A percentile compares a stretch with the other conserved stretches of the same genome.
Conservation (phyloP, 106 monocot species). For the Narthecium ossifragum region DNA sequence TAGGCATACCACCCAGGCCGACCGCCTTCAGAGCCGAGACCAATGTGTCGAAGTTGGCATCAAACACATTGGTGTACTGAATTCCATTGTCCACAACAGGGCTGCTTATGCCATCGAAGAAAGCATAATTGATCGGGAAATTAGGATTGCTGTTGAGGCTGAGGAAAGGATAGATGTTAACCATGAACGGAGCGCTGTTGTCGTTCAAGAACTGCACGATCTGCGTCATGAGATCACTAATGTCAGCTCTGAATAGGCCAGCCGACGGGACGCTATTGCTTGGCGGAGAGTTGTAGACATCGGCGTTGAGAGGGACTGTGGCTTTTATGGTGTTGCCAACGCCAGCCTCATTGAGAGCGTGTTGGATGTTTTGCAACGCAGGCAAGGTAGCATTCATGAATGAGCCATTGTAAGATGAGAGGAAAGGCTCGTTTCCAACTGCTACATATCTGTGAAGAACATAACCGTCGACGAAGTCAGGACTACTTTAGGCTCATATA, state of each 20-base stretch:
- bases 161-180: slow-evolving; percentile 57
- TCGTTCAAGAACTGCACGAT: slow-evolving; percentile 38
- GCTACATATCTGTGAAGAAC: slow-evolving; percentile 46
- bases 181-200: slow-evolving; percentile 41
- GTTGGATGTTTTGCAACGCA: slow-evolving; percentile 59
- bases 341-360: slow-evolving; percentile 51
- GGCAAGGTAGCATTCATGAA: slow-evolving; percentile 54
- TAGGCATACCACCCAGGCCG: slow-evolving; percentile 22
- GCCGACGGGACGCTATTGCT: slow-evolving; percentile 30
- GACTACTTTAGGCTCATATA: too few species aligned
- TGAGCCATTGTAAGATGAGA: slow-evolving; percentile 39
- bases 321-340: slow-evolving; percentile 40
- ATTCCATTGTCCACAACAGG: slow-evolving; percentile 21
- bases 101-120: slow-evolving; percentile 33
- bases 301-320: slow-evolving; percentile 65
- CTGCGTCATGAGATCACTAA: slow-evolving; percentile 35
- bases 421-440: slow-evolving; percentile 72
- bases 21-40: slow-evolving; percentile 40
- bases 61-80: slow-evolving; percentile 51
- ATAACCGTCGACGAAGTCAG: neutral
- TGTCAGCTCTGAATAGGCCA: slow-evolving; percentile 40
- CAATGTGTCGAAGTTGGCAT: slow-evolving; percentile 54
- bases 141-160: slow-evolving; percentile 31
- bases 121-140: slow-evolving; percentile 55
- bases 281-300: slow-evolving; percentile 41